Evolutionary conservation across 2,329 filamentous ascomycete genomes (phyloP), one percentile per base, ranked within the genome.

Genomic region (Acarospora socialis): DNA sequence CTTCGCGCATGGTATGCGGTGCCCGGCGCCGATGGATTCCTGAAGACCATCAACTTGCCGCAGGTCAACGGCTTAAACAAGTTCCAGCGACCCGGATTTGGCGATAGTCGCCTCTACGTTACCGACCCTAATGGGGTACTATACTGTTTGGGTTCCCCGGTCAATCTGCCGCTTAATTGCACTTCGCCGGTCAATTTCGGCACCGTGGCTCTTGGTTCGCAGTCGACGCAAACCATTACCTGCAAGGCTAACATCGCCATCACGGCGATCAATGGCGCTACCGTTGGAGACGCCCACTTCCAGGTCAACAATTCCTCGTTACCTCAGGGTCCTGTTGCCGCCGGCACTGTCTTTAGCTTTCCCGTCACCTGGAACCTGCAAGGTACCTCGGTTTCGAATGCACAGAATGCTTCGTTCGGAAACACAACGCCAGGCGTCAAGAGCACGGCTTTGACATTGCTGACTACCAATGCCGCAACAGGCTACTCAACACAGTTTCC

Each of bases 151-250:
- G 45, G 45, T n/a, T 57, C 57, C 8, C 59, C 59, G 3, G 58
- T 62, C 27, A 55, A 56, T 29, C 35, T 57, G 4, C 54, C 60
- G 3, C 38, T 62, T 9, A 54, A 49, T 33, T 62, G 60, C 34
- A 53, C 48, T 8, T 49, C 50, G 15, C 55, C 55, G 4, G 47
- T 60, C 12, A 45, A 57, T 22, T 61, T 61, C 40, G 57, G 56
- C 4, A 43, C 46, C 22, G 41, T 59, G 3, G 45, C 50, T 2
- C 49, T 56, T 23, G 56, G 55, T 2, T 44, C 42, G 7, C 45
- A 45, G 5, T 46, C 43, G 13, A 53, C 44, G 1, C 30, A 43
- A 8, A 52, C 34, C 3, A 44, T 61, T 23, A 51, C 42, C 15
- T 60, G 58, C 36, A 59, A 45, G 8, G 54, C 55, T 5, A 46